Percentiles rank a stretch among this genome's conserved stretches.
Evolutionary conservation across 2,329 filamentous ascomycete genomes (phyloP).

Genomic region (Fusarium poae): DNA sequence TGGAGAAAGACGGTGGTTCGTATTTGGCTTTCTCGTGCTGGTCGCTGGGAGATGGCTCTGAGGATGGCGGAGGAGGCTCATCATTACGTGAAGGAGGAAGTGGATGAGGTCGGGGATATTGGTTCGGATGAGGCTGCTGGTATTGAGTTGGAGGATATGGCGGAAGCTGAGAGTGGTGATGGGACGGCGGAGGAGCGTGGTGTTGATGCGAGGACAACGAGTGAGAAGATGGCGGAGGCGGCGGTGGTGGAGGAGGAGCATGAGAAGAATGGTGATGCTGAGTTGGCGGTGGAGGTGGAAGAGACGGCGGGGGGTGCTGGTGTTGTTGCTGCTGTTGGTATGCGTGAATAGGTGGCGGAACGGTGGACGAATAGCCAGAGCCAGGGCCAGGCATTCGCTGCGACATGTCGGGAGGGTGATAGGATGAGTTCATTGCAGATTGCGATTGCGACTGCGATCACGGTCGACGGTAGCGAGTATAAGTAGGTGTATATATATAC

Average conservation of each 20-base stretch:
- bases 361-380: conserved; percentile 46
- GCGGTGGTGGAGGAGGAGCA: conserved; percentile 17
- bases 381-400: conserved; percentile 50
- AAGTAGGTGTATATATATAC: conserved; percentile 18
- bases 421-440: conserved; percentile 51
- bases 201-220: conserved; percentile 44
- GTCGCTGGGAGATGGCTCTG: conserved; percentile 36
- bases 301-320: conserved; percentile 42
- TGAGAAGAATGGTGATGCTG: conserved; percentile 44
- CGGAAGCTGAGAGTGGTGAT: conserved; percentile 40
- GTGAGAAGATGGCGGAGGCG: conserved; percentile 36
- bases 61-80: conserved; percentile 37
- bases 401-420: conserved; percentile 51
- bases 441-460: not conserved
- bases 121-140: conserved; percentile 45
- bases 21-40: conserved; percentile 31
- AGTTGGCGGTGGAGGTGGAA: conserved; percentile 31
- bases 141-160: conserved; percentile 41
- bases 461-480: not conserved
- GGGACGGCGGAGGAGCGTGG: conserved; percentile 32
- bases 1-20: conserved; percentile 50
- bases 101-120: conserved; percentile 43
- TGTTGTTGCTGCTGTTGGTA: conserved; percentile 41
- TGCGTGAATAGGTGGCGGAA: conserved; percentile 43
- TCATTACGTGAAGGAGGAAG: conserved; percentile 45